Evolutionary conservation across 1,284 basidiomycete species (phyloP).

Genomic region (Takashimella tepidaria): DNA sequence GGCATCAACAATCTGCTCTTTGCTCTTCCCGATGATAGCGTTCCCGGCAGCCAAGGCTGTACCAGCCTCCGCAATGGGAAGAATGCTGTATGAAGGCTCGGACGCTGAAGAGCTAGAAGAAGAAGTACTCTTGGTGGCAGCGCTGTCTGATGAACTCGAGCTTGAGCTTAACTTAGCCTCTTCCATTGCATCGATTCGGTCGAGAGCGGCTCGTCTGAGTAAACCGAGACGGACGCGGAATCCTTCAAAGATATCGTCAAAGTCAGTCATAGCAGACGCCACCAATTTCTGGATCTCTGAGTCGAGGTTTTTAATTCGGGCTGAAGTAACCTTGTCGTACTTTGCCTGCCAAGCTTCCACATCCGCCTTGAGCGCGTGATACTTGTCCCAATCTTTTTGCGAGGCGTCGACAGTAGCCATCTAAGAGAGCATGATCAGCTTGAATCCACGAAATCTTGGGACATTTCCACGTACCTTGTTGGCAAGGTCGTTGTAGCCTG

Average conservation of each 20-base stretch:
- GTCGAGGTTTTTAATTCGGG: slow-evolving; percentile 15
- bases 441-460: background rate
- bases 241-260: slow-evolving; percentile 35
- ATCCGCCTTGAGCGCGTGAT: slow-evolving; percentile 28
- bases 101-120: background rate
- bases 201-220: slow-evolving; percentile 28
- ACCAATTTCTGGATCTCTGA: slow-evolving; percentile 18
- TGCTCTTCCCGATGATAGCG: slow-evolving; percentile 37
- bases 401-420: slow-evolving; percentile 5
- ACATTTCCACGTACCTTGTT: slow-evolving; percentile 21
- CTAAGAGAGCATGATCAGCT: background rate
- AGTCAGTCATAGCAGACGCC: slow-evolving; percentile 24
- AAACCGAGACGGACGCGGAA: slow-evolving; percentile 26
- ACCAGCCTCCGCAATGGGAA: slow-evolving; percentile 21
- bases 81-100: slow-evolving; percentile 16
- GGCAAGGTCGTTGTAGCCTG: slow-evolving; percentile 31
- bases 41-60: slow-evolving; percentile 10
- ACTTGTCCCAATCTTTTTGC: slow-evolving; percentile 37
- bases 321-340: slow-evolving; percentile 24
- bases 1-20: slow-evolving; percentile 37
- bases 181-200: slow-evolving; percentile 35
- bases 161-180: slow-evolving; percentile 6
- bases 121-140: background rate
- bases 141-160: background rate
- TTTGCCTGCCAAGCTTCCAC: slow-evolving; percentile 31